These are phyloP conservation scores for Cladorrhinum sp. DNA, from an alignment of 2,329 filamentous ascomycete species.

Conservation along the genomic window DNA sequence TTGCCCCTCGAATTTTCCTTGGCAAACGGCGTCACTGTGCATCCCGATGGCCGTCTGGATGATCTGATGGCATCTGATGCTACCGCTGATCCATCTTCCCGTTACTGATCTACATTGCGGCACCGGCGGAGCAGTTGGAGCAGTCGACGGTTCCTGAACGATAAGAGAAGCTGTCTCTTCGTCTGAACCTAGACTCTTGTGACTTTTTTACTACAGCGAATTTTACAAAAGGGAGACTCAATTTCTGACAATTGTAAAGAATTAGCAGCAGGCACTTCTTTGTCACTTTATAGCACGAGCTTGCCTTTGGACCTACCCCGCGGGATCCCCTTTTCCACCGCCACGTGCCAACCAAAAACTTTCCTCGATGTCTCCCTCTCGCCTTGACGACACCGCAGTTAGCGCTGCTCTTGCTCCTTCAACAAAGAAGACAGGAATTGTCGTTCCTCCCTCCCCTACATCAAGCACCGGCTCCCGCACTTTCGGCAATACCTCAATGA, in stretches of 20 bases:
- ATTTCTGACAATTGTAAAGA: background rate
- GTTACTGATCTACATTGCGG: background rate
- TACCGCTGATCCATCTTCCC: background rate
- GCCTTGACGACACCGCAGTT: slow-evolving; percentile 17
- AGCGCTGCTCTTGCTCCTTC: slow-evolving; percentile 7
- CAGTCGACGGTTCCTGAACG: background rate
- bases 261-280: background rate
- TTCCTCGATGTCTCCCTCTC: slow-evolving; percentile 25
- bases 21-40: slow-evolving; percentile 3
- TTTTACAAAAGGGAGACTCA: background rate
- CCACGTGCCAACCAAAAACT: background rate
- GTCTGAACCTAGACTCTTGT: background rate
- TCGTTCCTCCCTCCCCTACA: slow-evolving; percentile 12
- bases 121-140: background rate
- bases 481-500: slow-evolving; percentile 47
- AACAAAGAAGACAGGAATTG: slow-evolving; percentile 9
- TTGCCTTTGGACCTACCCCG: slow-evolving; percentile 10
- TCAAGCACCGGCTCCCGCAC: slow-evolving; percentile 21
- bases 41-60: background rate
- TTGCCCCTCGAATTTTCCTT: background rate
- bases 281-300: background rate
- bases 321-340: background rate
- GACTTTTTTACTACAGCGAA: background rate
- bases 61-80: background rate
- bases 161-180: background rate